phyloP scores from a whole-genome alignment of 2,329 filamentous ascomycete genomes.

The Xylariaceae sp. region DNA sequence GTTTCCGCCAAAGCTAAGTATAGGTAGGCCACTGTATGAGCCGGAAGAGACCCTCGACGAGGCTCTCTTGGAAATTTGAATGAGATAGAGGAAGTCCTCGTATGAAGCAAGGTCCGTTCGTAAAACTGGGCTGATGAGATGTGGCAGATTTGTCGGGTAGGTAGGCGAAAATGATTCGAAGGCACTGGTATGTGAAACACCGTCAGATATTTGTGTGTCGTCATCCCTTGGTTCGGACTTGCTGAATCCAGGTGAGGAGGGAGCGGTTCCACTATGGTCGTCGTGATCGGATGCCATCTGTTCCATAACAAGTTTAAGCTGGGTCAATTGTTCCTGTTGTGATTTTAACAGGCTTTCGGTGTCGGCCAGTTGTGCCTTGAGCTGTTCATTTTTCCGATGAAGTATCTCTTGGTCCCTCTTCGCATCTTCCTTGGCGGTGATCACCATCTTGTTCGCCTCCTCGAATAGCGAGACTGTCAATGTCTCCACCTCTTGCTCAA shows the following conservation, averaged over 20 bases:
- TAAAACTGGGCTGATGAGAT: slow-evolving; percentile 77
- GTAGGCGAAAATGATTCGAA: slow-evolving; percentile 46
- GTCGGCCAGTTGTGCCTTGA: slow-evolving; percentile 78
- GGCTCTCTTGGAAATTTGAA: slow-evolving; percentile 60
- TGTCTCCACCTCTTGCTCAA: slow-evolving; percentile 87
- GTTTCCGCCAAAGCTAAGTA: slow-evolving; percentile 42
- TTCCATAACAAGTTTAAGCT: slow-evolving; percentile 90
- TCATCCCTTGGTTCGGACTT: slow-evolving; percentile 58
- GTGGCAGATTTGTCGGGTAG: slow-evolving; percentile 67
- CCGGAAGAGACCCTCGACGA: slow-evolving; percentile 62
- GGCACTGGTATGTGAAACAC: slow-evolving; percentile 33
- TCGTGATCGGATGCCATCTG: slow-evolving; percentile 71
- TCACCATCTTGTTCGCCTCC: slow-evolving; percentile 98
- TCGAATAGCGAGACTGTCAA: slow-evolving; percentile 92
- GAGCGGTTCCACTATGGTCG: slow-evolving; percentile 68
- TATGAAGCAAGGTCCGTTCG: slow-evolving; percentile 76
- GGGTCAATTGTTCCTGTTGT: slow-evolving; percentile 86
- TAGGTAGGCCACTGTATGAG: slow-evolving; percentile 59
- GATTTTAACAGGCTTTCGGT: slow-evolving; percentile 80
- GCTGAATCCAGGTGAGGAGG: slow-evolving; percentile 72
- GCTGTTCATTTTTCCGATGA: slow-evolving; percentile 80
- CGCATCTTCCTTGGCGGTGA: slow-evolving; percentile 82
- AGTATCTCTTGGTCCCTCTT: slow-evolving; percentile 75
- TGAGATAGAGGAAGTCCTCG: slow-evolving; percentile 76
- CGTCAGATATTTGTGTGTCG: slow-evolving; percentile 34